phyloP scores from a whole-genome alignment of 2,329 filamentous ascomycete genomes.

The Xylariaceae sp. region DNA sequence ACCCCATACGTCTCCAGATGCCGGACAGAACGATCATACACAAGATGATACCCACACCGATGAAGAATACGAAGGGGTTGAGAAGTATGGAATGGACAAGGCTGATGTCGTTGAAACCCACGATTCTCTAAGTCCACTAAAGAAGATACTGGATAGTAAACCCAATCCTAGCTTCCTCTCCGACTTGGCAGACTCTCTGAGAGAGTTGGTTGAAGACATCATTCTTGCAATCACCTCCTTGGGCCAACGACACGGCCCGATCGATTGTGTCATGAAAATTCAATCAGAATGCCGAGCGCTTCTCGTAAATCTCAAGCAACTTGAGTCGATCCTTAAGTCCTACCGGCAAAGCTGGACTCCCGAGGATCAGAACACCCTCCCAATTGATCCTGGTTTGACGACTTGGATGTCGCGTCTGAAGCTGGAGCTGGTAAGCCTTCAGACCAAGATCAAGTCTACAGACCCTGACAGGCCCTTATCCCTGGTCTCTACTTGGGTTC shows the following conservation, averaged over 20 bases:
- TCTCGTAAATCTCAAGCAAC: conserved; percentile 11
- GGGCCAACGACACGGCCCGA: neutral
- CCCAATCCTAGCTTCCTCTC: conserved; percentile 7
- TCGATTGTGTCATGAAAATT: conserved; percentile 1
- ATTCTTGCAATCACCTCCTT: neutral
- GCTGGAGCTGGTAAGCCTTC: conserved; percentile 15
- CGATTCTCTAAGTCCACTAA: neutral
- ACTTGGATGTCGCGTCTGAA: conserved; percentile 20
- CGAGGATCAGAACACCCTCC: conserved; percentile 7
- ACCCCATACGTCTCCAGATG: too few relatives aligned
- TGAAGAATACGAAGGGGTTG: neutral
- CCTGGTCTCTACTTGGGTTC: neutral
- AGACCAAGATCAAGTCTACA: conserved; percentile 8
- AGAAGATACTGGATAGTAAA: conserved; percentile 6
- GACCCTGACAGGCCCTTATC: neutral
- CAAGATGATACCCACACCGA: too few relatives aligned
- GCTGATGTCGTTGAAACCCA: conserved; percentile 5
- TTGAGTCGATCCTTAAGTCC: conserved; percentile 18
- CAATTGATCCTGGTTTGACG: conserved; percentile 21
- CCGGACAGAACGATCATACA: too few relatives aligned
- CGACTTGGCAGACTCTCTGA: conserved; percentile 6
- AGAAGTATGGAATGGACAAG: conserved; percentile 6
- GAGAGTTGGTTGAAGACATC: conserved; percentile 12
- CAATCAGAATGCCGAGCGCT: conserved; percentile 10
- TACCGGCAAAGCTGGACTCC: conserved; percentile 18